A percentile compares a stretch with the other conserved stretches of the same genome.
Conservation (phyloP, 345 rosid species). For the Balakata baccata region DNA sequence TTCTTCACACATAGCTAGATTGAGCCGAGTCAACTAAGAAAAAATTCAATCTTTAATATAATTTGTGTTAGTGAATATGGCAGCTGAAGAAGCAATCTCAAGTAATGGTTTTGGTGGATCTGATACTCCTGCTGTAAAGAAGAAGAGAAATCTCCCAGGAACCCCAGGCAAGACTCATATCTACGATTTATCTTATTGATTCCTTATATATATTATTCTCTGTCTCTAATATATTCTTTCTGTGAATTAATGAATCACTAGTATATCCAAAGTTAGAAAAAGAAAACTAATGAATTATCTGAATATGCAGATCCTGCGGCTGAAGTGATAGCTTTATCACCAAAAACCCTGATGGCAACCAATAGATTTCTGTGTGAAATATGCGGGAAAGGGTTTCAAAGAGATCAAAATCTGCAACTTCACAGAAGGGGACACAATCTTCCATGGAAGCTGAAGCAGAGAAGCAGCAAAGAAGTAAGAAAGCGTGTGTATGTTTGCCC, state of each 20-base stretch:
- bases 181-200: background rate
- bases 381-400: constrained; percentile 95
- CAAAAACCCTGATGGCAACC: constrained; percentile 97
- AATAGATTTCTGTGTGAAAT: constrained; percentile 92
- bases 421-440: constrained; percentile 95
- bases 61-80: background rate
- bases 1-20: background rate
- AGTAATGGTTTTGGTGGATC: constrained; percentile 36
- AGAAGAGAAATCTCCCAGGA: constrained; percentile 96
- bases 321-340: constrained; percentile 89
- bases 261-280: constrained; percentile 18
- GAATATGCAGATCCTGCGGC: constrained; percentile 81
- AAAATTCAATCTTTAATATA: constrained; percentile 5
- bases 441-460: constrained; percentile 98
- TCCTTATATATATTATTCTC: background rate
- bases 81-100: constrained; percentile 41
- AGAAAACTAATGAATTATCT: background rate
- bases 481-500: constrained; percentile 96
- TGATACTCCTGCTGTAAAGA: constrained; percentile 55
- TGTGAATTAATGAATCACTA: constrained; percentile 4
- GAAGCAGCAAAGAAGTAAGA: constrained; percentile 67
- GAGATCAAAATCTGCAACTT: constrained; percentile 95
- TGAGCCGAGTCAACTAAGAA: constrained; percentile 22
- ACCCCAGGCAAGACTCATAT: constrained; percentile 61
- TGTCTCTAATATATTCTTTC: background rate